Conservation (phyloP, 768 basidiomycete genomes). For the Russula virescens region DNA sequence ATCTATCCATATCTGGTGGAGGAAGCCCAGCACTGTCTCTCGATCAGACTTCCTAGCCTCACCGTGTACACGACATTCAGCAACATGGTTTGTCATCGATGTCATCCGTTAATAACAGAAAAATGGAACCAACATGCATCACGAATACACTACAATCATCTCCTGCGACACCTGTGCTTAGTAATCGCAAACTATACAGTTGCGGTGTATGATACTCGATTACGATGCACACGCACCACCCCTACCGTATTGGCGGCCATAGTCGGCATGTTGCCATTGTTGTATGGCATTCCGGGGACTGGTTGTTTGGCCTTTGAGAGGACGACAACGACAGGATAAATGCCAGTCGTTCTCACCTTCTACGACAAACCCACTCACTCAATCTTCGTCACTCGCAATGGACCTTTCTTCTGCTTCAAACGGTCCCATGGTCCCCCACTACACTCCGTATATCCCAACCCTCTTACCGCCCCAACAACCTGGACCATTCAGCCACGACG, state of each 20-base stretch:
- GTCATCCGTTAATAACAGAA: too few species aligned
- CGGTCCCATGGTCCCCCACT: too few species aligned
- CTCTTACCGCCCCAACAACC: neutral
- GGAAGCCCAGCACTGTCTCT: neutral
- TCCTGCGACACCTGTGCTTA: too few species aligned
- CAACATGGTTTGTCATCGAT: neutral
- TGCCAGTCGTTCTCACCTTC: neutral
- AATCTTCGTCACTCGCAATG: neutral
- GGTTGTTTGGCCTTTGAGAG: too few species aligned
- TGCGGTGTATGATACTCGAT: too few species aligned
- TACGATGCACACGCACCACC: neutral
- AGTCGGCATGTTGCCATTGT: neutral
- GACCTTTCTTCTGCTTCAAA: neutral
- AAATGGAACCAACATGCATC: too few species aligned
- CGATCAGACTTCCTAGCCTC: neutral
- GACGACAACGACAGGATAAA: neutral
- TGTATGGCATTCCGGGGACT: neutral
- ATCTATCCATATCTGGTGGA: too few species aligned
- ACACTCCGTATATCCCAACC: neutral
- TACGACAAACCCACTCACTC: neutral
- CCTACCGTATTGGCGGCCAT: neutral
- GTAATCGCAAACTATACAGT: neutral
- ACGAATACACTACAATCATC: too few species aligned
- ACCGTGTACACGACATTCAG: neutral
- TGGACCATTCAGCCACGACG: neutral